A percentile compares a stretch with the other conserved stretches of the same genome.
Evolutionary conservation across 495 filamentous ascomycete species (phyloP).

Genomic region (Penicillium subrubescens): DNA sequence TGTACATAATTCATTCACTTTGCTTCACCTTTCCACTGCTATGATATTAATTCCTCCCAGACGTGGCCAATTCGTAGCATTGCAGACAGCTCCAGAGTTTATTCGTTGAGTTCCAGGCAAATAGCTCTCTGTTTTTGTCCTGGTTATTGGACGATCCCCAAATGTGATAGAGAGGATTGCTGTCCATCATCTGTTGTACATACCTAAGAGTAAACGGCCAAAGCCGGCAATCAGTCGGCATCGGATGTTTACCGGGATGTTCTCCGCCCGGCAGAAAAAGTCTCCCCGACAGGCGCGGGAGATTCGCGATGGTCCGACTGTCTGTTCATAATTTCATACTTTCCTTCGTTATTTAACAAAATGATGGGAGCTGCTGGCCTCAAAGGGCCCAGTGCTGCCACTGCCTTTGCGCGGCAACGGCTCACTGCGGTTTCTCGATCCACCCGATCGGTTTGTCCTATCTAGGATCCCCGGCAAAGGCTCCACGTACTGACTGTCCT

Average conservation of each 20-base stretch:
- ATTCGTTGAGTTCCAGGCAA: too few relatives aligned
- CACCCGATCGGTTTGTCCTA: constrained; percentile 41
- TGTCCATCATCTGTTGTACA: background rate
- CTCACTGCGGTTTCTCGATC: constrained; percentile 35
- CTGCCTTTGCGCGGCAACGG: constrained; percentile 39
- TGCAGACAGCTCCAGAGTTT: too few relatives aligned
- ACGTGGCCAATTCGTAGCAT: too few relatives aligned
- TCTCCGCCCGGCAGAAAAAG: constrained; percentile 48
- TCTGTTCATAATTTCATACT: constrained; percentile 15
- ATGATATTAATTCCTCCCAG: too few relatives aligned
- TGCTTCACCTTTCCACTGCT: too few relatives aligned
- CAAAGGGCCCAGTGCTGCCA: constrained; percentile 32
- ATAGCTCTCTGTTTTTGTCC: too few relatives aligned
- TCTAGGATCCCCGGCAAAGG: background rate
- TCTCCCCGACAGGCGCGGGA: constrained; percentile 21
- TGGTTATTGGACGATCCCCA: too few relatives aligned
- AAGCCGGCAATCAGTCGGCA: background rate
- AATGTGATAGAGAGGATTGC: too few relatives aligned
- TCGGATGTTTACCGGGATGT: constrained; percentile 17
- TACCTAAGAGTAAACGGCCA: background rate
- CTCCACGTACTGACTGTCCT: constrained; percentile 24
- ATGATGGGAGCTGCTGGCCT: constrained; percentile 43
- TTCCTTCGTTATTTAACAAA: constrained; percentile 19
- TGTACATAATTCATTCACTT: too few relatives aligned
- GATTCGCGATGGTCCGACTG: constrained; percentile 20